Evolutionary conservation across 306 rosid species (phyloP).

Genomic region (Lathyrus aphaca): DNA sequence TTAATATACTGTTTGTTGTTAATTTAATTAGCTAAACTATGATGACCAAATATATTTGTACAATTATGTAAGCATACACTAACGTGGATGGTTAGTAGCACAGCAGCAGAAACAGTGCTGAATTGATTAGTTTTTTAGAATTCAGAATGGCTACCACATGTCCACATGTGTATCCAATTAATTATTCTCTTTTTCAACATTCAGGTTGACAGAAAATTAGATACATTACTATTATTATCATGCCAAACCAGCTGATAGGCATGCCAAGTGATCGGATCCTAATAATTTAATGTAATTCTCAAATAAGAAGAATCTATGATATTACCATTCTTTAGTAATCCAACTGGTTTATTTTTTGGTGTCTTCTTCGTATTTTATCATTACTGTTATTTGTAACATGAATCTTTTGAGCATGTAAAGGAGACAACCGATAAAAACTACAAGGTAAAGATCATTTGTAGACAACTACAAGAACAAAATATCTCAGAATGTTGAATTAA

Average conservation of each 20-base stretch:
- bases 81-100: slow-evolving; percentile 15
- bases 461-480: slow-evolving; percentile 49
- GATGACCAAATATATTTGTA: neutral
- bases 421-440: slow-evolving; percentile 47
- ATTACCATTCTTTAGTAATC: neutral
- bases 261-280: neutral
- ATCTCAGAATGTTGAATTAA: slow-evolving; percentile 35
- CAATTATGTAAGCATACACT: neutral
- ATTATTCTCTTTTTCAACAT: neutral
- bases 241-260: neutral
- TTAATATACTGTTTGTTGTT: neutral
- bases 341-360: neutral
- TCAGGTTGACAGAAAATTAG: neutral
- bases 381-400: neutral
- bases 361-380: neutral
- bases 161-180: neutral
- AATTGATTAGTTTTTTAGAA: neutral
- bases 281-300: neutral
- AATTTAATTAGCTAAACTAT: neutral
- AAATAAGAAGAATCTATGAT: neutral
- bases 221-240: neutral
- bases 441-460: slow-evolving; percentile 38
- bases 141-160: slow-evolving; percentile 7
- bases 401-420: slow-evolving; percentile 35
- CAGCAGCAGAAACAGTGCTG: slow-evolving; percentile 1